Conservation (phyloP, 169 alveolate genomes). For the Theileria annulata region DNA sequence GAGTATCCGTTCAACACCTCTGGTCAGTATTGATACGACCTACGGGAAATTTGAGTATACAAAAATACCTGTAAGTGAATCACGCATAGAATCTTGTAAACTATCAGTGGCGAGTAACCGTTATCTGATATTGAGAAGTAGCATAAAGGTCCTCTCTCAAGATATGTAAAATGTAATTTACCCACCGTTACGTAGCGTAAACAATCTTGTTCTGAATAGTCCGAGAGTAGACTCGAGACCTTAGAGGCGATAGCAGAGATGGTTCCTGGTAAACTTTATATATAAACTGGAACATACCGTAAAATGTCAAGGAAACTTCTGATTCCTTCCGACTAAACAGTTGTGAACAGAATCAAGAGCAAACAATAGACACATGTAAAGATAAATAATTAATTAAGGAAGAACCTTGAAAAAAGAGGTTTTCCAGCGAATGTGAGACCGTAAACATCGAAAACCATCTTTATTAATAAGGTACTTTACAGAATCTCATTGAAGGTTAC, state of each 20-base stretch:
- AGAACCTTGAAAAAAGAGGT: constrained; percentile 64
- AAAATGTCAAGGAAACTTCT: constrained; percentile 59
- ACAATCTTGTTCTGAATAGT: constrained; percentile 57
- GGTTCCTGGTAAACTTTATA: constrained; percentile 24
- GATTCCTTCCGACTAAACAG: constrained; percentile 49
- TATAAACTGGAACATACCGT: constrained; percentile 37
- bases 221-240: constrained; percentile 56
- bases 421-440: constrained; percentile 69
- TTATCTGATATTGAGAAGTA: constrained; percentile 59
- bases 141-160: constrained; percentile 69
- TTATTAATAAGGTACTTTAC: constrained; percentile 5
- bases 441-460: constrained; percentile 51
- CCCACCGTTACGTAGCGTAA: constrained; percentile 63
- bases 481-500: constrained; percentile 7
- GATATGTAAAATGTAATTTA: constrained; percentile 40
- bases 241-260: constrained; percentile 65
- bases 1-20: constrained; percentile 60
- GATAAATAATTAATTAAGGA: background rate
- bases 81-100: constrained; percentile 48
- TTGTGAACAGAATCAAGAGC: background rate
- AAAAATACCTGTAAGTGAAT: constrained; percentile 58
- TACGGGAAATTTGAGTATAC: background rate
- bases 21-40: constrained; percentile 60
- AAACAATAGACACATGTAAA: background rate
- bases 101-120: constrained; percentile 55